Conservation (phyloP, 2,329 filamentous ascomycete genomes). For the Chaetomiaceae sp. region DNA sequence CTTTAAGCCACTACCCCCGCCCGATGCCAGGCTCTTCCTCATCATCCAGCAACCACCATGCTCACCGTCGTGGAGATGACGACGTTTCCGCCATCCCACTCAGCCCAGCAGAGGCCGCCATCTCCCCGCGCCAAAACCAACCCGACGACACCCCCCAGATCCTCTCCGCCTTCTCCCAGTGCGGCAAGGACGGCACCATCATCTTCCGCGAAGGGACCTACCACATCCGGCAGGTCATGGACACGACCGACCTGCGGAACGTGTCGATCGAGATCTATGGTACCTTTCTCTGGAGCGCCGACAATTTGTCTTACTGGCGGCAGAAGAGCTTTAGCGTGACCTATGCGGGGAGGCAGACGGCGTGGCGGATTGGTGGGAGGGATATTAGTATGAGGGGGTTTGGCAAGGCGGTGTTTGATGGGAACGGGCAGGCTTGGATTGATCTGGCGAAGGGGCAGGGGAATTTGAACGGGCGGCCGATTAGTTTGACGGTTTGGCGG, state of each 20-base stretch:
- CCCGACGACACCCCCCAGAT: constrained; percentile 49
- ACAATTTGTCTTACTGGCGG: constrained; percentile 46
- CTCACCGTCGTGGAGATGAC: too few relatives aligned
- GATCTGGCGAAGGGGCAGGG: constrained; percentile 39
- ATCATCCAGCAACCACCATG: too few relatives aligned
- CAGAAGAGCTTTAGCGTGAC: constrained; percentile 41
- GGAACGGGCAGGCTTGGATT: constrained; percentile 44
- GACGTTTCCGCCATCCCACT: too few relatives aligned
- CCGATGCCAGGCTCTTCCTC: constrained; percentile 14
- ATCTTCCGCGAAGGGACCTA: constrained; percentile 47
- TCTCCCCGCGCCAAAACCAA: constrained; percentile 1
- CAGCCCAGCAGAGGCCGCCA: not conserved
- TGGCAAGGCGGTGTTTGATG: constrained; percentile 43
- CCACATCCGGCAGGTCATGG: constrained; percentile 47
- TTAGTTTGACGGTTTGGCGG: constrained; percentile 42
- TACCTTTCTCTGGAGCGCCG: constrained; percentile 40
- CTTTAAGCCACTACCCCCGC: constrained; percentile 15
- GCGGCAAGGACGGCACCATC: constrained; percentile 45
- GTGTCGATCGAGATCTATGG: constrained; percentile 45
- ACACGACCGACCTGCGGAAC: constrained; percentile 42
- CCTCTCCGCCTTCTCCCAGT: constrained; percentile 44
- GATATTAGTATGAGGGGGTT: constrained; percentile 46
- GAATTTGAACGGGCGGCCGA: constrained; percentile 43
- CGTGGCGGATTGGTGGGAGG: constrained; percentile 47
- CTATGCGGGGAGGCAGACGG: constrained; percentile 47